These are phyloP conservation scores for Leishmania turanica DNA, from an alignment of 208 protist species.

Conservation along the genomic window DNA sequence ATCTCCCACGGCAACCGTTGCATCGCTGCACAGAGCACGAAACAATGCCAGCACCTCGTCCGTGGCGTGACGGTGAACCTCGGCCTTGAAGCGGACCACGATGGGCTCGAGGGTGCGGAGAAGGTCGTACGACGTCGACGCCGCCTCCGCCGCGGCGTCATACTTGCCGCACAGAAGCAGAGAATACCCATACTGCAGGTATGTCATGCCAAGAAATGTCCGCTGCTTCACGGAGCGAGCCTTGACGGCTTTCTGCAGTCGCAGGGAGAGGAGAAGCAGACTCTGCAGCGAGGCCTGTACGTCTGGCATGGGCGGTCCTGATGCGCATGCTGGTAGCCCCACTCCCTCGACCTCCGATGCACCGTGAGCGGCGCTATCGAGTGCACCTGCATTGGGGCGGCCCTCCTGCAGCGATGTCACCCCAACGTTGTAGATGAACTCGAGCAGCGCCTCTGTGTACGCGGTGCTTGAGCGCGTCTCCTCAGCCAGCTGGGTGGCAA, in stretches of 20 bases:
- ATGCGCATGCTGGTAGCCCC: neutral
- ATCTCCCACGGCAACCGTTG: slow-evolving; percentile 8
- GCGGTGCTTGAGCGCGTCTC: slow-evolving; percentile 17
- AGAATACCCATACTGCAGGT: slow-evolving; percentile 36
- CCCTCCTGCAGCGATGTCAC: slow-evolving; percentile 2
- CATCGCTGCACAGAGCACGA: neutral
- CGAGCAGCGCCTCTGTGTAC: slow-evolving; percentile 58
- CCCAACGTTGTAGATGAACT: slow-evolving; percentile 57
- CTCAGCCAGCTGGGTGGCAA: slow-evolving; percentile 28
- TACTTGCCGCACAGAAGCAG: slow-evolving; percentile 22
- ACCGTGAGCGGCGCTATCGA: neutral
- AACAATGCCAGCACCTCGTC: slow-evolving; percentile 10
- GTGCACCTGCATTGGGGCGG: neutral
- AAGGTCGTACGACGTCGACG: slow-evolving; percentile 11
- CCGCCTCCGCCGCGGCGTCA: slow-evolving; percentile 5
- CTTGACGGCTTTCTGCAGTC: slow-evolving; percentile 9
- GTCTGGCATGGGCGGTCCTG: neutral
- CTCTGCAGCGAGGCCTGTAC: slow-evolving; percentile 6
- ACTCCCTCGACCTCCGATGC: neutral
- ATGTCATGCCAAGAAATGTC: slow-evolving; percentile 34
- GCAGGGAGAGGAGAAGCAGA: slow-evolving; percentile 36
- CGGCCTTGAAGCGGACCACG: slow-evolving; percentile 22
- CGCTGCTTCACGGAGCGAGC: slow-evolving; percentile 10
- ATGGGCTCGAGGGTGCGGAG: slow-evolving; percentile 40
- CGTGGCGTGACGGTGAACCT: slow-evolving; percentile 9